Evolutionary conservation across 371 early-diverging fungal genomes (phyloP).

Genomic region (Circinella umbellata): DNA sequence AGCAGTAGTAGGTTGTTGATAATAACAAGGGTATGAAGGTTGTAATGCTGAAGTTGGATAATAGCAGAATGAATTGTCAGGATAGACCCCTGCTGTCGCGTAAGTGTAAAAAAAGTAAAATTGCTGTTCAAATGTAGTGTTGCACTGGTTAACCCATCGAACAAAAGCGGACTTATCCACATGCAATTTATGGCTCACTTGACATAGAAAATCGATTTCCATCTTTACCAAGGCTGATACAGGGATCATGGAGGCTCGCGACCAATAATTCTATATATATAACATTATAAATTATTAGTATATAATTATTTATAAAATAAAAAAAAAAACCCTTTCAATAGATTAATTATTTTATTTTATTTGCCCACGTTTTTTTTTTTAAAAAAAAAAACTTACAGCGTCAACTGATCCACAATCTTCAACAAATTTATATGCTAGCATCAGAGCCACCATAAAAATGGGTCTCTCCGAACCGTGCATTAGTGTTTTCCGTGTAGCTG

Average conservation of each 20-base stretch:
- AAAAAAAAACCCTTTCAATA: neutral
- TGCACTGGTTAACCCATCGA: conserved; percentile 20
- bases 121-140: conserved; percentile 13
- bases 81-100: conserved; percentile 7
- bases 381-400: conserved; percentile 23
- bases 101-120: conserved; percentile 6
- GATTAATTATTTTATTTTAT: neutral
- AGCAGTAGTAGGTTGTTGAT: neutral
- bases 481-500: conserved; percentile 20
- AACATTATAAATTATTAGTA: no score
- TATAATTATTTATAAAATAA: neutral
- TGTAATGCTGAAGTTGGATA: neutral
- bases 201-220: conserved; percentile 20
- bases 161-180: conserved; percentile 15
- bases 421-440: conserved; percentile 40
- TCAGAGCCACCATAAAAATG: conserved; percentile 36
- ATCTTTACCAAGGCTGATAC: conserved; percentile 13
- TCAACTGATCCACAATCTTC: conserved; percentile 37
- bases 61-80: conserved; percentile 6
- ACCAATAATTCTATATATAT: conserved; percentile 27
- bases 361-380: no score
- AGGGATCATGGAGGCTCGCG: conserved; percentile 22
- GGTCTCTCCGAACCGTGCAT: conserved; percentile 32
- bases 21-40: neutral
- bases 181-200: conserved; percentile 17